Base-by-base conservation (phyloP, 352 stramenopile genomes). In the Globisporangium echinulatum region DNA sequence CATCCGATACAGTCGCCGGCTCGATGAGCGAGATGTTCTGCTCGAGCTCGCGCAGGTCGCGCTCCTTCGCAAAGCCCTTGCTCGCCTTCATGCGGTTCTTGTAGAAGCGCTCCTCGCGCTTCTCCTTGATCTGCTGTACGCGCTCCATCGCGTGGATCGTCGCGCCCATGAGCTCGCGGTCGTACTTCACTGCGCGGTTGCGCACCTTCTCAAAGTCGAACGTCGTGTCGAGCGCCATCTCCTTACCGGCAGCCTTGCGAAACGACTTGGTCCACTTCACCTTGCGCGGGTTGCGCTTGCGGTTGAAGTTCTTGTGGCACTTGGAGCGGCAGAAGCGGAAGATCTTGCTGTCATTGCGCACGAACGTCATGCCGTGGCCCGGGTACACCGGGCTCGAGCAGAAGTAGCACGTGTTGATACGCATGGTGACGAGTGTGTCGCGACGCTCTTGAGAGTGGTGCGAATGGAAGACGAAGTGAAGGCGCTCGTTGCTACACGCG, bases 281-380 rank as follows among this genome's bases (percentile, higher is more conserved):
- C 82, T 99, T 99, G 57, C 97, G 91, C 49, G 97, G 97, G 81
- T 99, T 99, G 71, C 97, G 90, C 83, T 99, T 99, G 82, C 97
- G 97, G 75, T 99, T 99, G 69, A 99, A 99, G 76, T 99, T 99
- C 66, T 98, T 97, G 88, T 99, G 96, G 86, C 98, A 99, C 85
- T 99, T 99, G 50, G 97, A 99, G 56, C 98, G 91, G 72, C 98
- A 99, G 82, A 99, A 99, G 55, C 95, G 90, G 74, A 99, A 99
- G 56, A 98, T 90, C 85, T 99, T 99, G 75, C 89, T 98, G 82
- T 99, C 98, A 72, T 99, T 99, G 58, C 98, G 88, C 62, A 99
- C 97, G 72, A 99, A 99, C 44, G 94, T 92, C 67, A 99, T 98
- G 52, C 98, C 98, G 76, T 99, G 98, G 50, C 98, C 98, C 36